A percentile compares a stretch with the other conserved stretches of the same genome.
Conservation (phyloP, 1,284 basidiomycete genomes). For the Sanghuangporus baumii region DNA sequence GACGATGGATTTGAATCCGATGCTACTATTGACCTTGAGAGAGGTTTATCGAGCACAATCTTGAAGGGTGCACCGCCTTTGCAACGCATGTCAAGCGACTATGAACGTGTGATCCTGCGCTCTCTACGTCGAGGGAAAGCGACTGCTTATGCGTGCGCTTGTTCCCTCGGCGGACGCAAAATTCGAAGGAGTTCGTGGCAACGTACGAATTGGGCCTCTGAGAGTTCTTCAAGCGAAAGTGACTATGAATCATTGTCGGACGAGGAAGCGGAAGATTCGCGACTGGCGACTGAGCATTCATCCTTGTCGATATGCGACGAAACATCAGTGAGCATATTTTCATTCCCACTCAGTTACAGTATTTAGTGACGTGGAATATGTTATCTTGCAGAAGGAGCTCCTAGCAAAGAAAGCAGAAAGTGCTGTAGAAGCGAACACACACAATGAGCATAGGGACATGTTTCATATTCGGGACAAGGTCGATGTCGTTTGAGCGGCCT, state of each 20-base stretch:
- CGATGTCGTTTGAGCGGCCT: no score
- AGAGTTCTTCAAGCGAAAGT: no score
- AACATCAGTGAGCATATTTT: no score
- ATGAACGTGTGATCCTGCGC: neutral
- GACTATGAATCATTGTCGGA: neutral
- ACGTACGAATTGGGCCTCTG: neutral
- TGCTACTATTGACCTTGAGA: neutral
- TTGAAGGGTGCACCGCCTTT: neutral
- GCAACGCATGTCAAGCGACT: slow-evolving; percentile 2
- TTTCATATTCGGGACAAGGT: no score
- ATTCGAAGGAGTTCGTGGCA: neutral
- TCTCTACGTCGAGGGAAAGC: neutral
- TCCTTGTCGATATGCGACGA: no score
- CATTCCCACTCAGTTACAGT: neutral
- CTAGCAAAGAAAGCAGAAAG: no score
- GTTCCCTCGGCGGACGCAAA: neutral
- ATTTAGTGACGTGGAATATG: neutral
- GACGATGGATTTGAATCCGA: slow-evolving; percentile 4
- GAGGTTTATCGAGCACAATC: neutral
- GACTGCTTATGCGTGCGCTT: neutral
- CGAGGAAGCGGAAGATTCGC: neutral
- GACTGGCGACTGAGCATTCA: no score
- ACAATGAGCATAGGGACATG: no score
- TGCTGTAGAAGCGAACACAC: no score
- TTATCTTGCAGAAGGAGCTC: no score